Evolutionary conservation across 305 asterid species (phyloP), one percentile per base, ranked within the genome.

Genomic region (Nicotiana rustica): DNA sequence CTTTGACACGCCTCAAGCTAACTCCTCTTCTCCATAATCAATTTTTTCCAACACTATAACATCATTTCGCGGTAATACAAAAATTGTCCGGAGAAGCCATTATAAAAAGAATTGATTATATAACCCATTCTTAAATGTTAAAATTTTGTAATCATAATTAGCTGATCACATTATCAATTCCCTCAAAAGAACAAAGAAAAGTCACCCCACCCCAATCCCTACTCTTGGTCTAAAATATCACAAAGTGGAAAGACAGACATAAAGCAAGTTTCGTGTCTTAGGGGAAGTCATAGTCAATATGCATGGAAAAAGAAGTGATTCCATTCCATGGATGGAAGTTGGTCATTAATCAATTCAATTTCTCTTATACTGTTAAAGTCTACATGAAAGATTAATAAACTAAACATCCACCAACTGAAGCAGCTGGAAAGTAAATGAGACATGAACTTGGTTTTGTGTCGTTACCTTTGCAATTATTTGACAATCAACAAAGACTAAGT

Each of bases 231-330:
- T 35, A 19, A 33, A 4, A 67, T 31, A 68, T n/a, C n/a, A 18
- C 57, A 38, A 17, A 38, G 31, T 38, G 57, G 29, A 38, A 38
- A n/a, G 19, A 4, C 3, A 69, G 33, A 38, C n/a, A 9, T 41
- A 38, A 18, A 70, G 77, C 77, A 70, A 41, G 59, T 18, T 70
- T 18, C 78, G 36, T 70, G 78, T 70, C 33, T 70, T 70, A 41
- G 59, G 78, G 36, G 57, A 12, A 70, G 10, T 70, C 59, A 69
- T 36, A n/a, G 77, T 69, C 77, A 70, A 69, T 41, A 10, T 41
- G 35, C 12, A 18, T 19, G 57, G 10, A 70, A 70, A 44, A 70
- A 19, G 14, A 19, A 41, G 0, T 19, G 36, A 18, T 8, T n/a
- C 33, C n/a, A 41, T 52, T 52, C 9, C 33, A 41, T 19, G 19